Percentiles rank a stretch among this genome's conserved stretches.
Conservation (phyloP, 345 rosid genomes). For the Eucalyptus leucophloia region DNA sequence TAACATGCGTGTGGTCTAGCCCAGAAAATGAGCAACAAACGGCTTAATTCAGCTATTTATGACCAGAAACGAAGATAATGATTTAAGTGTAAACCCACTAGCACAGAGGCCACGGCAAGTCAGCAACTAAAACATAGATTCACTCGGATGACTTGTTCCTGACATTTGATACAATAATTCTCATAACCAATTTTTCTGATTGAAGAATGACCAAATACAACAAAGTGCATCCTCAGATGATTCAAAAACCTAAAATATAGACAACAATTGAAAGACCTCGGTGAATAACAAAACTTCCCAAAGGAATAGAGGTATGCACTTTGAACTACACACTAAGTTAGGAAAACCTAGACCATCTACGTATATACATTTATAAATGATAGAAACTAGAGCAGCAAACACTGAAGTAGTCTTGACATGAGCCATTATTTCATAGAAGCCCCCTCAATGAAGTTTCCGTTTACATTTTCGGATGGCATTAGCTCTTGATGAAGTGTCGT, state of each 20-base stretch:
- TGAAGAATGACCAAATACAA: not conserved
- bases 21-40: not conserved
- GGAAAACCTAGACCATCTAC: not conserved
- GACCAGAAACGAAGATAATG: not conserved
- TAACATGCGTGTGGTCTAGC: not conserved
- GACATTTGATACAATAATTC: not conserved
- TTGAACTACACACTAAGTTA: not conserved
- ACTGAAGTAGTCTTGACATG: not conserved
- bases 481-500: not conserved
- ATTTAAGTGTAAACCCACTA: not conserved
- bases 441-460: slow-evolving; percentile 29
- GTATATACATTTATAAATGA: not conserved
- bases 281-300: not conserved
- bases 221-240: not conserved
- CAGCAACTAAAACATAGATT: not conserved
- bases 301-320: not conserved
- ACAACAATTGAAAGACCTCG: not conserved
- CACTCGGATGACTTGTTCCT: not conserved
- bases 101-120: not conserved
- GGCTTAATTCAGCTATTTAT: not conserved
- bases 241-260: not conserved
- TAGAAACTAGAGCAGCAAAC: not conserved
- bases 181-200: not conserved
- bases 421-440: not conserved
- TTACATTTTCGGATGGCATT: slow-evolving; percentile 27